phyloP scores from a whole-genome alignment of 2,329 filamentous ascomycete species.

The Emergomyces pasteurianus region DNA sequence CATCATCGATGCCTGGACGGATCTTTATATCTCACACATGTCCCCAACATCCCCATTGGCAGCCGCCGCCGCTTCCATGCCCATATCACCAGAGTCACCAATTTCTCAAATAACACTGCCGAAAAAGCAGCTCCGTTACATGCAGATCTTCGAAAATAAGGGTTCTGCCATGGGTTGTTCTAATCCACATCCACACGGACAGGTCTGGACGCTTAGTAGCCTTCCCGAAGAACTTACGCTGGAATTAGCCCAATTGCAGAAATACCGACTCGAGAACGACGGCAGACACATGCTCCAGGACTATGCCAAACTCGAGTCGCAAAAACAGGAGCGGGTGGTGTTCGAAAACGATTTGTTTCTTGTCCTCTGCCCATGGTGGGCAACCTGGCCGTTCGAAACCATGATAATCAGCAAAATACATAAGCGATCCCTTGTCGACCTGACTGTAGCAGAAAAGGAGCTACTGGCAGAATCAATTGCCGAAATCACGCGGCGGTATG shows the following conservation, averaged over 20 bases:
- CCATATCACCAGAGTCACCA: slow-evolving; percentile 36
- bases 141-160: slow-evolving; percentile 99
- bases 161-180: slow-evolving; percentile 96
- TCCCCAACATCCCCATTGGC: slow-evolving; percentile 57
- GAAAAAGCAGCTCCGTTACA: slow-evolving; percentile 74
- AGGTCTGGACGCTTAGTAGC: slow-evolving; percentile 88
- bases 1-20: slow-evolving; percentile 81
- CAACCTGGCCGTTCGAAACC: slow-evolving; percentile 91
- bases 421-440: slow-evolving; percentile 71
- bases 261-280: slow-evolving; percentile 61
- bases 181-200: slow-evolving; percentile 93
- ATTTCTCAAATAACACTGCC: slow-evolving; percentile 40
- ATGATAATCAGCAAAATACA: slow-evolving; percentile 79
- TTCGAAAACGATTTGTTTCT: slow-evolving; percentile 79
- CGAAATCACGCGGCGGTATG: slow-evolving; percentile 81
- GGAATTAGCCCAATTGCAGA: slow-evolving; percentile 65
- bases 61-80: slow-evolving; percentile 42
- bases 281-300: slow-evolving; percentile 71
- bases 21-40: slow-evolving; percentile 74
- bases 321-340: slow-evolving; percentile 74
- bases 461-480: slow-evolving; percentile 73
- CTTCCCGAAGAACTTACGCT: slow-evolving; percentile 78
- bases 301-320: slow-evolving; percentile 71
- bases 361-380: slow-evolving; percentile 94
- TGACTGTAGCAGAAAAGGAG: slow-evolving; percentile 57